Evolutionary conservation across 192 early-diverging fungal species (phyloP), one percentile per base, ranked within the genome.

Genomic region (Mortierella hygrophila): DNA sequence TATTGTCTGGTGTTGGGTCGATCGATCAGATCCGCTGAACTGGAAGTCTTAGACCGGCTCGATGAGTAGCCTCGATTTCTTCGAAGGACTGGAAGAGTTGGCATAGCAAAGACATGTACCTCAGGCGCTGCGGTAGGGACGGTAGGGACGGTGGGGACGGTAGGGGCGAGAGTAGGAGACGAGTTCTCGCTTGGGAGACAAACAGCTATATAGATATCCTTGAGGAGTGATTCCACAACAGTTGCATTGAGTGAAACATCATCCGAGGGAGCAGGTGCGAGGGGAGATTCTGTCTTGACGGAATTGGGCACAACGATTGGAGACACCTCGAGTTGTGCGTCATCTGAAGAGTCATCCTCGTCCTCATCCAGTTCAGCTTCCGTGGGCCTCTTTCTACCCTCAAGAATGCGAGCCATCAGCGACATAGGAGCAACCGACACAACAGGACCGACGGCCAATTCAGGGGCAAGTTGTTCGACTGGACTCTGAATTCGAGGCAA

Each of bases 391-490:
- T 40, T 80, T 32, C 68, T 80, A 44, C 72, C 71, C 3, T 80
- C 72, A 21, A 80, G 72, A 44, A 80, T 80, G 63, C 78, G 78
- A 20, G 72, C 57, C 78, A 80, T 80, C 11, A 80, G 72, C 6
- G 78, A 80, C 7, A 35, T 65, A 3, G 60, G 60, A 15, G 60
- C 60, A 65, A 65, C 32, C 52, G 38, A 46, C 29, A 26, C 46
- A 10, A 49, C 44, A 29, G 44, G 44, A 26, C n/a, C 2, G 44
- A 49, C 21, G 44, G 49, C 44, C 42, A 15, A 23, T 23, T 41
- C 44, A 46, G 38, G 71, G 10, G 38, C 38, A 29, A 29, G 21
- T 15, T 9, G 20, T 23, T 46, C 71, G 38, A 46, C 26, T 5
- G 4, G 29, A 5, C 21, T 41, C 44, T 46, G 44, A 46, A 65